Conservation (phyloP, 208 protist genomes). For the Wallacemonas collosoma region DNA sequence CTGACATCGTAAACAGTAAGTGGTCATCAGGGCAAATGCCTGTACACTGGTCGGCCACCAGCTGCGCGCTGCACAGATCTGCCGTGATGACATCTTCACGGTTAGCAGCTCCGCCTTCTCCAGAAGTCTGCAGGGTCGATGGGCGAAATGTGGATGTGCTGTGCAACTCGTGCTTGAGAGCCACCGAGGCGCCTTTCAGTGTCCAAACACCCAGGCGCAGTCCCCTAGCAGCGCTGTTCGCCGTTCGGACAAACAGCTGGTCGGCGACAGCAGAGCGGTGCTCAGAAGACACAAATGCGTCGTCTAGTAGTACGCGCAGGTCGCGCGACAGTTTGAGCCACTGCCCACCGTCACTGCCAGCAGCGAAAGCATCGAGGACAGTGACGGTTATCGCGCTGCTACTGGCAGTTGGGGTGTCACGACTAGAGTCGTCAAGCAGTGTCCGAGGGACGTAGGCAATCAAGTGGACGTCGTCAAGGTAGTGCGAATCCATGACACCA, state of each 20-base stretch:
- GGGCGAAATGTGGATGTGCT: background rate
- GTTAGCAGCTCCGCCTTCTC: background rate
- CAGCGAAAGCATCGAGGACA: conserved; percentile 41
- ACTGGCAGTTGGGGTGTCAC: conserved; percentile 9
- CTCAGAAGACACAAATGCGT: too few relatives aligned
- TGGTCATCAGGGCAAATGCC: conserved; percentile 3
- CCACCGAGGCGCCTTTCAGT: background rate
- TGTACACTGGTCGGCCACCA: background rate
- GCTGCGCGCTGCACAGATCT: too few relatives aligned
- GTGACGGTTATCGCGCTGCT: conserved; percentile 1
- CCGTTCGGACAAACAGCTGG: too few relatives aligned
- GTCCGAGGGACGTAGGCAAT: conserved; percentile 50
- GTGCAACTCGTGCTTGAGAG: background rate
- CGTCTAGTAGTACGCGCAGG: conserved; percentile 19
- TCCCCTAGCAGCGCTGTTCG: background rate
- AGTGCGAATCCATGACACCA: conserved; percentile 35
- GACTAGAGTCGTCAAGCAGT: background rate
- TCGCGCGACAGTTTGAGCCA: conserved; percentile 39
- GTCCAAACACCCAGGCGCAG: conserved; percentile 24
- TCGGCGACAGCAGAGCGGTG: too few relatives aligned
- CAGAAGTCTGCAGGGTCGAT: background rate
- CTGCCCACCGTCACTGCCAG: background rate
- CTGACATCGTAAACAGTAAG: background rate
- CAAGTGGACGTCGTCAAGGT: conserved; percentile 53
- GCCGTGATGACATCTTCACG: too few relatives aligned